Evolutionary conservation across 2,329 filamentous ascomycete species (phyloP), one percentile per base, ranked within the genome.

Genomic region (Neopestalotiopsis sp.): DNA sequence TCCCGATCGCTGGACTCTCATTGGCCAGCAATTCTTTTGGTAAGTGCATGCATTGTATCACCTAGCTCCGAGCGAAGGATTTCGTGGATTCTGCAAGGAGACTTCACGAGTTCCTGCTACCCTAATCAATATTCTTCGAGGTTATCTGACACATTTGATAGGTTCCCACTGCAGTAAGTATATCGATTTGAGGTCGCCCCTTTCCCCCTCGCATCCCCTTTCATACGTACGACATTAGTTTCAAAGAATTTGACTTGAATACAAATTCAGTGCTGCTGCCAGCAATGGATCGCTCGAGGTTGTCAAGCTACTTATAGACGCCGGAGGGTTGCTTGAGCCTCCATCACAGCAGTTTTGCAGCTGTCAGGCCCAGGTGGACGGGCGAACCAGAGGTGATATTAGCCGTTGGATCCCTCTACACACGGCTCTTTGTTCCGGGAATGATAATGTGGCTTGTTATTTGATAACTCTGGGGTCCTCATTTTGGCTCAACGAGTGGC

Each of bases 141-240:
- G 4, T 12, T 24, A 1, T 52, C 45, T 52, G 9, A 52, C 6
- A 59, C 24, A 28, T 34, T 12, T 10, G 30, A 59, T n/a, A 59
- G 24, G 57, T 34, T 59, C 17, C 57, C 24, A 59, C 12, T 59
- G 57, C 57, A 59, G 57, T 59, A 52, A 52, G 45, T n/a, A 20
- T 52, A 1, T 10, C 1, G 4, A 52, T 17, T 7, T 9, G 4
- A 4, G n/a, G n/a, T 4, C 45, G 10, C 10, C n/a, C 17, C 45
- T 52, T 52, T 1, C 4, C 24, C 24, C 24, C 24, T 28, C 24
- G 24, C 24, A 28, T 28, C 3, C 24, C 24, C 24, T 28, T 1
- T 28, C 24, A 28, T 28, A 28, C 24, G 24, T 28, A 28, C 4
- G 24, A 28, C 4, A 4, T 28, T 28, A 0, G 24, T 28, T 28